Base-by-base conservation (phyloP, 441 rosid genomes). In the Rhodomyrtus psidioides region DNA sequence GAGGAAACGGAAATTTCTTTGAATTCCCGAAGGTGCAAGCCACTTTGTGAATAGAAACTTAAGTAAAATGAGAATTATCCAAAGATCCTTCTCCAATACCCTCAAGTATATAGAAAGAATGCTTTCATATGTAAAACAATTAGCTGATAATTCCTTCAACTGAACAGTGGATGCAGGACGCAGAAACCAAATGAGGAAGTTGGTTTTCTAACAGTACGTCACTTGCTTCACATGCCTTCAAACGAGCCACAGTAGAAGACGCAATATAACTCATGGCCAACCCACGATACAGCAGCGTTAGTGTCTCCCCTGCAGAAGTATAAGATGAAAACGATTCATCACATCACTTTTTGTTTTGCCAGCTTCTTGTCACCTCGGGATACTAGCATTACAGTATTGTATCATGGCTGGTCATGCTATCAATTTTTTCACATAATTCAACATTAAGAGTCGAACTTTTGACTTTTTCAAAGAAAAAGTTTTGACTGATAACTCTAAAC, bases 91-190 rank as follows among this genome's bases (percentile, higher is more conserved):
- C 49, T 42, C 24, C 81, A 74, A 74, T 23, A 74, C 81, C 81
- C 81, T 21, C 81, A 12, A 70, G 44, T 39, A 21, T 23, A 39
- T 70, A 70, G 49, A 74, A 74, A 74, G 81, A 74, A 74, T 74
- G 81, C 27, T 39, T 74, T 74, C 81, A 74, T 42, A 74, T 42
- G 51, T 74, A 39, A 74, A 74, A 74, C 81, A 74, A 42, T 74
- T 27, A 74, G 81, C 81, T 42, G 81, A 74, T 74, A n/a, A 4
- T 74, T 74, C 51, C 81, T 23, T 84, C 85, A 75, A 13, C 56
- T 56, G 65, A 42, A 88, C 27, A 83, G 74, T 83, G 74, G 85
- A 91, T 87, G 94, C 94, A 94, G 96, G 95, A 93, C 93, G 96
- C 92, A 53, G 30, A 28, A 79, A 90, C 93, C 92, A 90, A 91